Evolutionary conservation across 495 filamentous ascomycete genomes (phyloP), one percentile per base, ranked within the genome.

Genomic region (Xylaria bambusicola): DNA sequence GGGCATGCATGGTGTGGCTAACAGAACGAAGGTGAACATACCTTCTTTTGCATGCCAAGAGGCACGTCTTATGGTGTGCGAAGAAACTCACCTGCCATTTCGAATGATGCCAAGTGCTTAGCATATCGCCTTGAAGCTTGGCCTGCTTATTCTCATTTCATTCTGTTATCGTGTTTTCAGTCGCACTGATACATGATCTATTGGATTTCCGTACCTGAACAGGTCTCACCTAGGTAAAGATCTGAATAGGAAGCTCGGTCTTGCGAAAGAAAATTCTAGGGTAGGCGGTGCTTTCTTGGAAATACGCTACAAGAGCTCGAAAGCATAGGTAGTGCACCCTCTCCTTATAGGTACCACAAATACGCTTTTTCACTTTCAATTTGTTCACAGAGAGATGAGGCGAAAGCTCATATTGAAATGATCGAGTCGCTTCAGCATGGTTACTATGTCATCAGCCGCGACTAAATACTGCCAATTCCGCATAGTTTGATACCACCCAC

Each of bases 21-120:
- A 13, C 36, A 38, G 36, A 27, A 18, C 33, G 42, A 56, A 36
- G 40, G n/a, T 40, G 18, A 45, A 27, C 44, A 38, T 48, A 18
- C 42, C 27, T 36, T 38, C 42, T 26, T 46, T 53, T 27, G 50
- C 50, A 53, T 41, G 50, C 50, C 50, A 53, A 53, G 52, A 36
- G 36, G 52, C 52, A 44, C 38, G 38, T 23, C 36, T 54, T 31
- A 54, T 54, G 38, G 52, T 44, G 38, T 44, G 13, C n/a, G 12
- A 20, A 27, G 10, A 56, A 24, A 44, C 18, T 35, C 23, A 56
- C 52, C 52, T 56, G 52, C 52, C 52, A 44, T 56, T 56, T 56
- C 26, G 24, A 35, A 56, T 23, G 52, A 23, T 23, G 52, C 52
- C 52, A 56, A 56, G 52, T 18, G 26, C 8, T 20, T 46, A 56